Conservation (phyloP, 768 basidiomycete species). For the Auricularia sp. region DNA sequence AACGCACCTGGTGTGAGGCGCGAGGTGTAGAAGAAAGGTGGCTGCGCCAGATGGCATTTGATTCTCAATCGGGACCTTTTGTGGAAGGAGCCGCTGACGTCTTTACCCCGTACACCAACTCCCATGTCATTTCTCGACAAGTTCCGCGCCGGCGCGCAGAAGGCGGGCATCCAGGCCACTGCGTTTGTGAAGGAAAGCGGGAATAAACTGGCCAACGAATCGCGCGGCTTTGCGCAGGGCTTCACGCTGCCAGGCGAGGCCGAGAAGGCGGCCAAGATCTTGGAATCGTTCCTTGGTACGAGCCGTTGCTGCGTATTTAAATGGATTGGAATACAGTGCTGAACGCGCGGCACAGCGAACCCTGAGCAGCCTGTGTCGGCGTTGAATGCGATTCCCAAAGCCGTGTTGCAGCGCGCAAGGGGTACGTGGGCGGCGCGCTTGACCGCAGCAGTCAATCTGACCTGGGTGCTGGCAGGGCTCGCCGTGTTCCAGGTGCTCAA, state of each 20-base stretch:
- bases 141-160: conserved; percentile 69
- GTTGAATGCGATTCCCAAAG: conserved; percentile 89
- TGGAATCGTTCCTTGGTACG: conserved; percentile 83
- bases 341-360: conserved; percentile 46
- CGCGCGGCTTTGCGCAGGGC: conserved; percentile 68
- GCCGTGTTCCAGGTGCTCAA: conserved; percentile 92
- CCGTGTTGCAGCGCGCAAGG: conserved; percentile 79
- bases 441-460: background rate
- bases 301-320: background rate
- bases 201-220: conserved; percentile 61
- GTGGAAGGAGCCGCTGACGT: background rate
- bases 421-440: conserved; percentile 35
- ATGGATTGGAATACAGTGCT: conserved; percentile 5
- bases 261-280: conserved; percentile 86
- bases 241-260: conserved; percentile 90
- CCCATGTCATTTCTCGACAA: conserved; percentile 64
- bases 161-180: conserved; percentile 72
- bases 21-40: no score
- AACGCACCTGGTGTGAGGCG: no score
- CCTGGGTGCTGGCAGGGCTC: conserved; percentile 45
- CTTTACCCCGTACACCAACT: background rate
- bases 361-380: conserved; percentile 82
- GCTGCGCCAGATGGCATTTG: no score
- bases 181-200: conserved; percentile 62
- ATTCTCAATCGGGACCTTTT: no score